These are phyloP conservation scores for Nidula niveotomentosa DNA, from an alignment of 1,284 basidiomycete genomes.

Conservation along the genomic window DNA sequence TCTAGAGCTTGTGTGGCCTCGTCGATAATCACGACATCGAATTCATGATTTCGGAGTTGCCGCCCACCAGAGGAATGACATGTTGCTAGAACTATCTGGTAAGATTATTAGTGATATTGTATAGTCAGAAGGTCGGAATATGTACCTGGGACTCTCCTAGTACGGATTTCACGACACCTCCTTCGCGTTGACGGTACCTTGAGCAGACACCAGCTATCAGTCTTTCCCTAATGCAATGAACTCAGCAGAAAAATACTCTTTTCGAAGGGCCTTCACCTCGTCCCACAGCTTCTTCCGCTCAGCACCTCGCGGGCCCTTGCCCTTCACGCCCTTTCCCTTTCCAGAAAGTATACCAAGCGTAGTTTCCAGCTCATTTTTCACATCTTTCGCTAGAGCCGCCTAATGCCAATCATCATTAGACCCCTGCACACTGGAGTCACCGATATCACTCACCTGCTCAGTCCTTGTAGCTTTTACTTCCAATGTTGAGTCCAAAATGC, in stretches of 20 bases:
- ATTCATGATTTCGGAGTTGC: constrained; percentile 73
- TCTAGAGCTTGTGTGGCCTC: constrained; percentile 98
- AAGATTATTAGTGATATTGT: neutral
- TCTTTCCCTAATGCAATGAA: neutral
- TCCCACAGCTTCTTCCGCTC: constrained; percentile 92
- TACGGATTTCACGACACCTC: constrained; percentile 79
- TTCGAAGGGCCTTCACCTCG: constrained; percentile 86
- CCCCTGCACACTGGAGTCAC: neutral
- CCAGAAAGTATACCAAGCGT: constrained; percentile 69
- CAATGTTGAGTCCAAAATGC: constrained; percentile 78
- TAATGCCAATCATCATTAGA: constrained; percentile 17
- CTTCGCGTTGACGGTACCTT: constrained; percentile 87
- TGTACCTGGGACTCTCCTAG: constrained; percentile 73
- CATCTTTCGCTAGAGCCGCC: constrained; percentile 80
- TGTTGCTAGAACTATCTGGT: constrained; percentile 84
- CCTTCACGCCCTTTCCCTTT: constrained; percentile 77
- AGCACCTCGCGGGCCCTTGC: constrained; percentile 66
- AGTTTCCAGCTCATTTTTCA: constrained; percentile 80
- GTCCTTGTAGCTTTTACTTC: constrained; percentile 83
- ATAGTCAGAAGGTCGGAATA: neutral
- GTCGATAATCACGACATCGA: constrained; percentile 94
- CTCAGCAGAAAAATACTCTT: constrained; percentile 63
- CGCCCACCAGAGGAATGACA: constrained; percentile 89
- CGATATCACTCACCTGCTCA: constrained; percentile 54
- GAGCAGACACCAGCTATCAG: constrained; percentile 3